A percentile compares a stretch with the other conserved stretches of the same genome.
These are phyloP conservation scores for Nemania sp. DNA, from an alignment of 2,329 filamentous ascomycete species.

Conservation along the genomic window DNA sequence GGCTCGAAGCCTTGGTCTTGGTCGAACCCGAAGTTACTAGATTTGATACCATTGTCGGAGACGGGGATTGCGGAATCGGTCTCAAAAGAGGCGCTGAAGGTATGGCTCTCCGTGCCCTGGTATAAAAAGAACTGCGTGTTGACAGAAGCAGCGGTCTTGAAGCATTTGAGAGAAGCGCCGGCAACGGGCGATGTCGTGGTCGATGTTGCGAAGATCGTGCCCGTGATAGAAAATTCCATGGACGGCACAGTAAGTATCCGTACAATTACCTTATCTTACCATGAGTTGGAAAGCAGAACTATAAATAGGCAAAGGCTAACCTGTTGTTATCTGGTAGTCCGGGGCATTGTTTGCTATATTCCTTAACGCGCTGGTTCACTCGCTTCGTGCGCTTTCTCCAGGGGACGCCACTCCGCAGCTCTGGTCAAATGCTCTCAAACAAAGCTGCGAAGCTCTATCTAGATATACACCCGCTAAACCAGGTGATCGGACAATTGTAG, in stretches of 20 bases:
- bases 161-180: conserved; percentile 51
- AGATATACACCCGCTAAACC: conserved; percentile 88
- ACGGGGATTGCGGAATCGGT: conserved; percentile 88
- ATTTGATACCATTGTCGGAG: conserved; percentile 83
- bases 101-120: conserved; percentile 37
- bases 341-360: conserved; percentile 78
- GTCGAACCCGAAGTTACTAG: conserved; percentile 73
- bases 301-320: conserved; percentile 1
- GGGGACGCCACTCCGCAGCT: conserved; percentile 47
- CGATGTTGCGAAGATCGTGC: conserved; percentile 57
- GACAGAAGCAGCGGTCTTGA: conserved; percentile 52
- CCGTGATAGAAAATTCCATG: conserved; percentile 61
- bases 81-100: conserved; percentile 85
- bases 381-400: conserved; percentile 50
- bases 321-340: conserved; percentile 40
- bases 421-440: conserved; percentile 69
- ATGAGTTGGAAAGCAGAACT: not conserved
- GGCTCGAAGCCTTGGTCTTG: conserved; percentile 64
- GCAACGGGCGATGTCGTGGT: conserved; percentile 57
- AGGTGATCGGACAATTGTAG: conserved; percentile 88
- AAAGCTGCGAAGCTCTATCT: conserved; percentile 71
- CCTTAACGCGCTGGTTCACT: conserved; percentile 79
- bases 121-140: not conserved
- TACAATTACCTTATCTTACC: not conserved
- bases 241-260: conserved; percentile 64